Evolutionary conservation across 2,329 filamentous ascomycete species (phyloP), one percentile per base, ranked within the genome.

Genomic region (Aspergillus tubingensis): DNA sequence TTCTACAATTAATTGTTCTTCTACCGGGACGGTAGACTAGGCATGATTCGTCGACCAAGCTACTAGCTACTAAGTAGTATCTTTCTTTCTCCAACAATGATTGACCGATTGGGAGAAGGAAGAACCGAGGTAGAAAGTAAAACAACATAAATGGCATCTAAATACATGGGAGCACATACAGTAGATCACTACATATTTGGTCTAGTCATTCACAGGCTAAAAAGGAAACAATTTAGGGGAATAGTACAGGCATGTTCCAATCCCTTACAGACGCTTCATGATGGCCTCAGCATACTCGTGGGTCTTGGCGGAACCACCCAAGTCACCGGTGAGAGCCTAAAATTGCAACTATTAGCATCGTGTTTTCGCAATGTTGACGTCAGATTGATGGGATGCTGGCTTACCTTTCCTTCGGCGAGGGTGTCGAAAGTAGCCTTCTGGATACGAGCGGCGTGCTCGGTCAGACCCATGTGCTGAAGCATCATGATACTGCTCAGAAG

Each of bases 401-500:
- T 71, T 75, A 86, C 84, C 89, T 97, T 97, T 83, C 95, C 95
- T 85, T 99, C 93, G 62, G 92, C 90, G 68, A 99, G 86, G 63
- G 93, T 96, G 78, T 91, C 91, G 80, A 99, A 98, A 75, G 94
- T 96, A 68, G 95, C 95, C 80, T 87, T 90, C 85, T 98, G 91
- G 76, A 99, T 98, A 79, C 88, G 88, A 78, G 84, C 79, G 69
- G 95, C 95, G 78, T 98, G 88, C 66, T 91, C 85, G 79, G 82
- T 88, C 67, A 99, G 85, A 74, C 91, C 88, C 94, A 99, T 98
- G 83, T 99, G 95, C 80, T 95, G 89, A 85, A 99, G 83, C 95
- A 99, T 98, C 95, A 99, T 98, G 83, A 98, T 95, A 79, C 91
- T 96, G 80, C 87, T 91, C 74, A 98, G 90, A 67, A 99, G 88